These are phyloP conservation scores for Tulasnella sp. DNA, from an alignment of 768 basidiomycete species.

Conservation along the genomic window DNA sequence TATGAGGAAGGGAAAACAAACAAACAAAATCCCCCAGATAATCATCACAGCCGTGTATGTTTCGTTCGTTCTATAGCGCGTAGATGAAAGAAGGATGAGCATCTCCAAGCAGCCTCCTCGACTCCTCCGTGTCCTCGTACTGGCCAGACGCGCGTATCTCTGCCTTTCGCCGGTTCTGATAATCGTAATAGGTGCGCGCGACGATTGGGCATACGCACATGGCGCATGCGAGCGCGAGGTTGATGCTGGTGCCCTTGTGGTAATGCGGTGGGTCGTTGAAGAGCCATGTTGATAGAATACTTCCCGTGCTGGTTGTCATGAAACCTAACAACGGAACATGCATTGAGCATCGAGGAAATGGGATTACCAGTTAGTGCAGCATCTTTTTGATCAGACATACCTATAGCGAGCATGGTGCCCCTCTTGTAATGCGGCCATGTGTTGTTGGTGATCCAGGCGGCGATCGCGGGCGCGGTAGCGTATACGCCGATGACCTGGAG, in stretches of 20 bases:
- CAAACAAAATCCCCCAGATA: too few species aligned
- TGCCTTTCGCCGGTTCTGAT: neutral
- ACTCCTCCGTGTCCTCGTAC: neutral
- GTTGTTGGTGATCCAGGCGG: conserved; percentile 55
- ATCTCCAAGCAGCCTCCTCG: neutral
- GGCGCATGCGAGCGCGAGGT: conserved; percentile 5
- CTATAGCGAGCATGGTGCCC: conserved; percentile 47
- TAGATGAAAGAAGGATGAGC: neutral
- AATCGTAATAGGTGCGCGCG: neutral
- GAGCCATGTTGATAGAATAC: conserved; percentile 9
- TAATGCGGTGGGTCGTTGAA: conserved; percentile 9
- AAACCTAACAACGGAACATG: neutral
- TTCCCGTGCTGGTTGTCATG: neutral
- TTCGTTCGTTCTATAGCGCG: conserved; percentile 1
- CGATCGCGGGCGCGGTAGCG: conserved; percentile 40
- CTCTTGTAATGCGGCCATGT: conserved; percentile 43
- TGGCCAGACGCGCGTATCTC: neutral
- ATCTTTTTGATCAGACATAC: conserved; percentile 47
- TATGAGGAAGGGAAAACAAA: too few species aligned
- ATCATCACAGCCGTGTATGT: too few species aligned
- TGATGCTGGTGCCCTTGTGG: neutral
- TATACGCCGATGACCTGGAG: conserved; percentile 44
- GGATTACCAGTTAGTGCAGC: too few species aligned
- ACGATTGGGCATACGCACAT: neutral
- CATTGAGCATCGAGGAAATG: neutral